A percentile compares a stretch with the other conserved stretches of the same genome.
Conservation (phyloP, 176 grass and related monocot species). For the Raddia guianensis region DNA sequence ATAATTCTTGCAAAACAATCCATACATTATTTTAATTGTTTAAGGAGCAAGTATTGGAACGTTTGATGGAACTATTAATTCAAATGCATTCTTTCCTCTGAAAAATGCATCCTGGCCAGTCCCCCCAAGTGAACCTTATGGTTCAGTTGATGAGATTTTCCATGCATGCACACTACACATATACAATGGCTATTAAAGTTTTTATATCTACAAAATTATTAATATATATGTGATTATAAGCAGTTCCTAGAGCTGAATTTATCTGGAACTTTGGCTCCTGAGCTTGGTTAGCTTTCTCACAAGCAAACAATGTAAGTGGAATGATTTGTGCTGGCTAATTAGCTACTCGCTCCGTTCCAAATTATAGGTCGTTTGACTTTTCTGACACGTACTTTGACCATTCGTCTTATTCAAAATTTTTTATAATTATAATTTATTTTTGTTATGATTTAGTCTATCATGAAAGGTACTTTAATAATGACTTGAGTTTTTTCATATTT, state of each 20-base stretch:
- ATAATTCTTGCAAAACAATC: not conserved
- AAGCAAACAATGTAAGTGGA: slow-evolving; percentile 86
- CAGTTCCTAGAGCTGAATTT: slow-evolving; percentile 75
- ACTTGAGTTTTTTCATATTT: no score
- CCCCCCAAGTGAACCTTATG: slow-evolving; percentile 27
- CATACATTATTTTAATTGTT: not conserved
- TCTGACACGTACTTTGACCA: no score
- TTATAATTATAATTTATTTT: no score
- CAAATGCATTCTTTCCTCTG: not conserved
- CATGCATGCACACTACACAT: not conserved
- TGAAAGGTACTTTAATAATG: not conserved
- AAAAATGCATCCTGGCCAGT: not conserved
- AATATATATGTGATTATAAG: slow-evolving; percentile 50
- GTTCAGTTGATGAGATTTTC: slow-evolving; percentile 36
- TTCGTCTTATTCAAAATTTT: no score
- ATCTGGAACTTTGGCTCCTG: slow-evolving; percentile 79
- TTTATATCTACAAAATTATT: not conserved
- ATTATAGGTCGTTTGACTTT: no score
- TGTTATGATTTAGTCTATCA: no score
- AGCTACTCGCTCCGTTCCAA: no score
- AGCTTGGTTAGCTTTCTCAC: slow-evolving; percentile 68
- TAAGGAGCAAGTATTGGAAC: not conserved
- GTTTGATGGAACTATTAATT: slow-evolving; percentile 16
- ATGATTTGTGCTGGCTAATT: slow-evolving; percentile 10
- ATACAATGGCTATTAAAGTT: slow-evolving; percentile 34